phyloP scores from a whole-genome alignment of 2,329 filamentous ascomycete species.

The Alternaria conjuncta region DNA sequence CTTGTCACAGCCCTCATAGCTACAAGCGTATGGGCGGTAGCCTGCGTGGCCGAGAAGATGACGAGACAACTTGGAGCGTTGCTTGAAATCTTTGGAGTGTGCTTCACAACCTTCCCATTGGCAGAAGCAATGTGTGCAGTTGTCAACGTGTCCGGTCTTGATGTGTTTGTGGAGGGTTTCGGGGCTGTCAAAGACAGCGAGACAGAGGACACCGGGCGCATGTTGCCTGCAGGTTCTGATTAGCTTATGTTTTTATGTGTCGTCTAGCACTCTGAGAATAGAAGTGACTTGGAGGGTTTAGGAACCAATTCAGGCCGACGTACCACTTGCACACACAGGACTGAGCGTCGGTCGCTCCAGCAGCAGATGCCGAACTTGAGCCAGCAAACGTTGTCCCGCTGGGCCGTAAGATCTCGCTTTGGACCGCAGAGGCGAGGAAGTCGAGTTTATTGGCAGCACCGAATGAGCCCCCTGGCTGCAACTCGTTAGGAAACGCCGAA shows the following conservation, averaged over 20 bases:
- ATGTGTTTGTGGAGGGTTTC: slow-evolving; percentile 46
- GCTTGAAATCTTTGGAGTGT: slow-evolving; percentile 47
- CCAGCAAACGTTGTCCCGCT: slow-evolving; percentile 13
- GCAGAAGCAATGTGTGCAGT: slow-evolving; percentile 43
- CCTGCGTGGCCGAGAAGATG: slow-evolving; percentile 48
- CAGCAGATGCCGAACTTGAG: slow-evolving; percentile 4
- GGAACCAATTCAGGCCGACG: background rate
- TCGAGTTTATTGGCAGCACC: slow-evolving; percentile 32
- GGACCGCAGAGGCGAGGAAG: slow-evolving; percentile 37
- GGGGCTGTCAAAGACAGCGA: slow-evolving; percentile 35
- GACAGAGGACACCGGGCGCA: slow-evolving; percentile 33
- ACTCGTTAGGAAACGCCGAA: slow-evolving; percentile 26
- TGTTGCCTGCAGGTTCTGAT: slow-evolving; percentile 27
- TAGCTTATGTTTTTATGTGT: background rate
- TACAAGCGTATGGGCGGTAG: slow-evolving; percentile 47
- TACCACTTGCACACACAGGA: slow-evolving; percentile 42
- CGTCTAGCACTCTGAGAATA: background rate
- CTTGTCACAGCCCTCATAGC: slow-evolving; percentile 44
- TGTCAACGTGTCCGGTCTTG: slow-evolving; percentile 44
- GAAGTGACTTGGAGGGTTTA: background rate
- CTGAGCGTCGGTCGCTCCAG: slow-evolving; percentile 14
- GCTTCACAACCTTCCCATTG: slow-evolving; percentile 47
- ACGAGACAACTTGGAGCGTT: slow-evolving; percentile 47
- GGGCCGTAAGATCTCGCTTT: slow-evolving; percentile 33
- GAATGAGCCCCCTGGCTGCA: slow-evolving; percentile 13